Evolutionary conservation across 192 early-diverging fungal species (phyloP), one percentile per base, ranked within the genome.

Genomic region (Backusella parvicylindrica): DNA sequence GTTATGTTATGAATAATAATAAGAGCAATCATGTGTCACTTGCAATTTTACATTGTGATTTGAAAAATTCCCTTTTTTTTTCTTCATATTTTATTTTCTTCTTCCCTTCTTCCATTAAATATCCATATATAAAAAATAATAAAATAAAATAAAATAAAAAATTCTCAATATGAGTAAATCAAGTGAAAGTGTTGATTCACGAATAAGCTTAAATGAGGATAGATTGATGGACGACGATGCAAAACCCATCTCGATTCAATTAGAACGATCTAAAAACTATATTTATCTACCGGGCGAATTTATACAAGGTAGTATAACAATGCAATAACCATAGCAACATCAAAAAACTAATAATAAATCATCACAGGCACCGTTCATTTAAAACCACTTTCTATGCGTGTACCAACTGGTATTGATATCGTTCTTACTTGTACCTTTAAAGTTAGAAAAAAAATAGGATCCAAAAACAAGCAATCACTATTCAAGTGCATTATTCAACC

Each of bases 211-310:
- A 26, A 60, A 11, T 60, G 53, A 60, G 26, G 53, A 53, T 23
- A 53, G 50, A 53, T 53, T 53, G n/a, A 0, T 21, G 18, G 50
- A 60, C 53, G 53, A 60, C 26, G 53, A 60, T 26, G 53, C 53
- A 12, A 68, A 33, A 11, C 66, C 66, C 66, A 68, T 68, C 66
- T 68, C 66, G 0, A 68, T 68, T 23, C n/a, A 68, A 36, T n/a
- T 68, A 15, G 66, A 38, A 37, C 66, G 21, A 23, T 36, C 33
- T 21, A 16, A 36, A 68, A 68, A 12, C 13, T 21, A 68, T 21
- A 37, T 36, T 2, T 68, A 68, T 36, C 66, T 68, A 23, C 66
- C 66, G 9, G 66, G 66, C 23, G 66, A 68, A 68, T 23, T 26
- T 4, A 68, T 68, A 36, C 66, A 68, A 23, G 66, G 66, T 68